These are phyloP conservation scores for Citrus unshiu DNA, from an alignment of 345 rosid species.

Conservation along the genomic window DNA sequence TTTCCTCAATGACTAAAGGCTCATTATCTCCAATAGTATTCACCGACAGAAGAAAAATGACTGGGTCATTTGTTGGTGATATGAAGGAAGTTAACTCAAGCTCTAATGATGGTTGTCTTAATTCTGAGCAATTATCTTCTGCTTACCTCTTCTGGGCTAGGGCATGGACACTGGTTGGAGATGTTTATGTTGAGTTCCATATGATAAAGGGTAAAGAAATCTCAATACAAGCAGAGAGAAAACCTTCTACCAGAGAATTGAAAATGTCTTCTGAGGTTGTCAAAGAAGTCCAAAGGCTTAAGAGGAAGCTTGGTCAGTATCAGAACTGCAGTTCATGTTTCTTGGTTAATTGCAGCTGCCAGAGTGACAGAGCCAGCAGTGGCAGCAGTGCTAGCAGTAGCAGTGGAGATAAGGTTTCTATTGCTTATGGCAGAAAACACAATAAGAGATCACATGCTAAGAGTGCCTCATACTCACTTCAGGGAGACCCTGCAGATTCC, in stretches of 20 bases:
- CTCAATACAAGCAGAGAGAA: slow-evolving; percentile 34
- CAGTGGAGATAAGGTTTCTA: slow-evolving; percentile 34
- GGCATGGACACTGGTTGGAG: slow-evolving; percentile 91
- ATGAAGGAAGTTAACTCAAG: slow-evolving; percentile 34
- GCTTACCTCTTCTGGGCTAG: slow-evolving; percentile 82
- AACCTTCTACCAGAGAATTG: slow-evolving; percentile 43
- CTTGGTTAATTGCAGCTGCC: slow-evolving; percentile 89
- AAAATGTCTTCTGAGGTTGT: slow-evolving; percentile 80
- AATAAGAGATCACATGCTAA: slow-evolving; percentile 45
- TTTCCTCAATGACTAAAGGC: slow-evolving; percentile 61
- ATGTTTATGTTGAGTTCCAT: slow-evolving; percentile 79
- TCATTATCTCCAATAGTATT: slow-evolving; percentile 26
- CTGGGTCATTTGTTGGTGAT: slow-evolving; percentile 28
- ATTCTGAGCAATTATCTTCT: slow-evolving; percentile 52
- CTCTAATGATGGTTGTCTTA: slow-evolving; percentile 28
- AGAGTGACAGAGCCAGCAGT: slow-evolving; percentile 89
- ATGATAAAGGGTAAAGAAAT: slow-evolving; percentile 52
- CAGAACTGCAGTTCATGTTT: slow-evolving; percentile 80
- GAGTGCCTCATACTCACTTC: slow-evolving; percentile 21
- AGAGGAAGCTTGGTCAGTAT: slow-evolving; percentile 59
- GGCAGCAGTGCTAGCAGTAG: slow-evolving; percentile 94
- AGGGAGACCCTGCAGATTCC: slow-evolving; percentile 35
- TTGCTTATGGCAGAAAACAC: slow-evolving; percentile 54
- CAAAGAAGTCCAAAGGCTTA: slow-evolving; percentile 84
- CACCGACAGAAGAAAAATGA: slow-evolving; percentile 19